Base-by-base conservation (phyloP, 2,329 filamentous ascomycete genomes). In the Arthrobotrys entomopaga region DNA sequence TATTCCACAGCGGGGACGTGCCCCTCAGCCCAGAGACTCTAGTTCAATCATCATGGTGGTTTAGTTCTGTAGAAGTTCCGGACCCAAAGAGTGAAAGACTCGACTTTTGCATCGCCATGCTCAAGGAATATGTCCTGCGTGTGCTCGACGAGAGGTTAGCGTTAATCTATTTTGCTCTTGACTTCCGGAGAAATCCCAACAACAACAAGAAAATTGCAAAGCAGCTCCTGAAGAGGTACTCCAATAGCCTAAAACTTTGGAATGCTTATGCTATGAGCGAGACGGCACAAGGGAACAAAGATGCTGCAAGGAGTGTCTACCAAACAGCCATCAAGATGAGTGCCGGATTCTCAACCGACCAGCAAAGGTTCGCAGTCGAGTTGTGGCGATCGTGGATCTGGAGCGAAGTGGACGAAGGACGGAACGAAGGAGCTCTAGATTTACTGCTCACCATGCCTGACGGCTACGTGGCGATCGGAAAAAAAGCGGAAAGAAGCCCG, bases 191-290 rank as follows among this genome's bases (percentile, higher is more conserved):
- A 65, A 49, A 50, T 42, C 7, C 38, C 15, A 38, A 81, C 0
- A 83, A 82, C 1, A 87, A 88, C 24, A 89, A 87, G 77, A 96
- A 92, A 79, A 83, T 85, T 5, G 91, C 92, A 0, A 96, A 92
- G 78, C 81, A 82, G 5, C 82, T 96, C 0, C 81, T 97, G n/a
- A 94, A 91, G 79, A 85, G 84, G 54, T 86, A 87, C 65, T 84
- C 88, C 0, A 84, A 87, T 0, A 90, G 88, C 77, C 80, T 91
- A 2, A 83, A 84, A 13, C 83, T 97, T 0, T 97, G 96, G 81
- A 90, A 92, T 77, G 87, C 89, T 0, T 96, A 94, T 79, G 91
- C 90, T 0, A 82, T 92, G 13, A 87, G 92, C 2, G 91, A 96
- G 80, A 84, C 82, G 77, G 83, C 83, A 0, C 85, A 85, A 29